Percentiles rank a stretch among this genome's conserved stretches.
These are phyloP conservation scores for Fusarium sp. DNA, from an alignment of 2,329 filamentous ascomycete genomes.

Conservation along the genomic window DNA sequence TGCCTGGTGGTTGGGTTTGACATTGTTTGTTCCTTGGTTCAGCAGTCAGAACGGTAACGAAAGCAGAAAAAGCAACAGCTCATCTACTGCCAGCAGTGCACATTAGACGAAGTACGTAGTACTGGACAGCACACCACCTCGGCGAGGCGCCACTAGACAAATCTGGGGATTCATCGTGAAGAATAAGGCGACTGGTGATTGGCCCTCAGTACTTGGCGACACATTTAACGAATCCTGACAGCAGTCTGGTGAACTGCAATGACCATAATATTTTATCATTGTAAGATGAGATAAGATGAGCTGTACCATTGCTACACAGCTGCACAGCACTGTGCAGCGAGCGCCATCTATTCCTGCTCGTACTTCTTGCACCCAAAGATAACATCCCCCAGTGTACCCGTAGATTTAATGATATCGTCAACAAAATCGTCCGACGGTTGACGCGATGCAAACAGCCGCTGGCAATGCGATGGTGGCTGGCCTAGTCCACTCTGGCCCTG, in stretches of 20 bases:
- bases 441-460: constrained; percentile 42
- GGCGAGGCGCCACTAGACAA: constrained; percentile 20
- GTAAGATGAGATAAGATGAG: constrained; percentile 1
- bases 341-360: background rate
- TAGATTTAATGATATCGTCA: constrained; percentile 24
- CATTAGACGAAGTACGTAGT: constrained; percentile 5
- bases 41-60: constrained; percentile 7
- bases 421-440: constrained; percentile 43
- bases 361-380: background rate
- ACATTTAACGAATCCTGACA: constrained; percentile 25
- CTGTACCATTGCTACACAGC: constrained; percentile 11
- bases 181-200: constrained; percentile 22
- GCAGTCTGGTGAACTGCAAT: constrained; percentile 16
- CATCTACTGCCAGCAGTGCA: constrained; percentile 18
- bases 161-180: constrained; percentile 18
- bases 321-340: background rate
- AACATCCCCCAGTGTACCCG: background rate
- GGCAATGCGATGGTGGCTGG: constrained; percentile 31
- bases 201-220: constrained; percentile 12
- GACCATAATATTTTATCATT: constrained; percentile 2
- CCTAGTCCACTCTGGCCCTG: constrained; percentile 36
- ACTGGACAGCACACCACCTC: constrained; percentile 23
- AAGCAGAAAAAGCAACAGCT: constrained; percentile 28
- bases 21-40: constrained; percentile 13
- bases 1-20: constrained; percentile 32